These are phyloP conservation scores for Chrysophaeum taylorii DNA, from an alignment of 352 stramenopile species.

Conservation along the genomic window DNA sequence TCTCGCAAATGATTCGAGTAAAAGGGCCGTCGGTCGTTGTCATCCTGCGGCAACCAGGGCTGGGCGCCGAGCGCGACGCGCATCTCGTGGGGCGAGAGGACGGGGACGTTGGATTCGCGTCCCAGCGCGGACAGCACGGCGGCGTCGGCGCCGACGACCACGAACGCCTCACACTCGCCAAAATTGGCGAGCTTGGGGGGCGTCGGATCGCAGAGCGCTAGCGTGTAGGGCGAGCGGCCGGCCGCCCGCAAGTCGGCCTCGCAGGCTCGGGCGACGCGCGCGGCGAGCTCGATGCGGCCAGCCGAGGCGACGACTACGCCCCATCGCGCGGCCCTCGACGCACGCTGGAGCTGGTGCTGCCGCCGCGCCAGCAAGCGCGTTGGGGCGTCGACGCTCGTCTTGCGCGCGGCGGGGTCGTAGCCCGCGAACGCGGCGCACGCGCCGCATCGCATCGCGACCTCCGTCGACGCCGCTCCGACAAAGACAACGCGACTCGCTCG, in stretches of 20 bases:
- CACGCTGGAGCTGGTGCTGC: neutral
- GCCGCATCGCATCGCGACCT: neutral
- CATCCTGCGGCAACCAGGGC: neutral
- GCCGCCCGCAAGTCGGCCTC: neutral
- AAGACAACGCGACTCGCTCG: neutral
- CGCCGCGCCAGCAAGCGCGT: neutral
- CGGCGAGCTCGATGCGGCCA: neutral
- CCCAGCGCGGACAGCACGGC: neutral
- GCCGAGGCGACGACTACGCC: neutral
- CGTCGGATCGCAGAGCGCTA: neutral
- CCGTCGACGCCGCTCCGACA: neutral
- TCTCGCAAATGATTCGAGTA: neutral
- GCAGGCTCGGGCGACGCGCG: neutral
- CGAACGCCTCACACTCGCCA: neutral
- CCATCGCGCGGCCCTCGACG: neutral
- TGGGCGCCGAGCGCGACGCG: neutral
- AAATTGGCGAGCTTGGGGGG: constrained; percentile 11
- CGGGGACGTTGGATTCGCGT: neutral
- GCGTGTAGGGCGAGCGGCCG: neutral
- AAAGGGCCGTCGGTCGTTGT: neutral
- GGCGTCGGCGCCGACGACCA: constrained; percentile 5
- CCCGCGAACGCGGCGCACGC: neutral
- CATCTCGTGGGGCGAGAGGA: neutral
- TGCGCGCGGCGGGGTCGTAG: neutral
- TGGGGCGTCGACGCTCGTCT: neutral